Base-by-base conservation (phyloP, 2,329 filamentous ascomycete species). In the Talaromyces sp. region DNA sequence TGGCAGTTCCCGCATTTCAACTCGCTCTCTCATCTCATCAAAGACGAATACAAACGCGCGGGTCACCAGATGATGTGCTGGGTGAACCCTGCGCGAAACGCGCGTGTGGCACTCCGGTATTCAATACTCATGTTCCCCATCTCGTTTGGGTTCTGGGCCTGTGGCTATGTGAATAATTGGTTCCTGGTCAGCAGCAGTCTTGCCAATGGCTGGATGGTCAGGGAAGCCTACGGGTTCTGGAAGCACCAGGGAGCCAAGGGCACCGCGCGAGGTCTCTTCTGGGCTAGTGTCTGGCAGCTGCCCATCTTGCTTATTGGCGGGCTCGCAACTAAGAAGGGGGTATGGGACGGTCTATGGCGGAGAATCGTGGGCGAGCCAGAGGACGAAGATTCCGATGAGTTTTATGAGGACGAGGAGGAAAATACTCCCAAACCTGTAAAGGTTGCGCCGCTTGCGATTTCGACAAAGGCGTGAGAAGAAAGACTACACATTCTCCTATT, bases 1-100 rank as follows among this genome's bases (percentile, higher is more conserved):
- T 99, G 95, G 95, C 94, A 99, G 73, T 98, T 99, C 72, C 92
- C 95, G 3, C 95, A 99, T 78, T 99, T 99, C 80, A 98, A 97
- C 83, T 89, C 93, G 0, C 82, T 99, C 27, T 93, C 90, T 54
- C 96, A 94, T 85, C 82, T 86, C 4, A 96, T 98, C 64, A 84
- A 92, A 23, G 88, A 96, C 8, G 95, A 99, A 74, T 99, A 99
- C 81, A 89, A 87, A 66, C 76, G 78, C 36, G 86, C 86, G 0
- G 86, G 86, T 0, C 87, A 88, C 70, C 79, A 82, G 63, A 89
- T 89, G 95, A 82, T 98, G 3, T 86, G 85, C 55, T 98, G 93
- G 88, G 88, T 89, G 5, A 94, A 98, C 73, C 91, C 93, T 0
- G 87, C 88, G 0, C 86, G 89, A 69, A 98, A 98, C 71, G 88